Conservation (phyloP, 192 early-diverging fungal species). For the Podila minutissima region DNA sequence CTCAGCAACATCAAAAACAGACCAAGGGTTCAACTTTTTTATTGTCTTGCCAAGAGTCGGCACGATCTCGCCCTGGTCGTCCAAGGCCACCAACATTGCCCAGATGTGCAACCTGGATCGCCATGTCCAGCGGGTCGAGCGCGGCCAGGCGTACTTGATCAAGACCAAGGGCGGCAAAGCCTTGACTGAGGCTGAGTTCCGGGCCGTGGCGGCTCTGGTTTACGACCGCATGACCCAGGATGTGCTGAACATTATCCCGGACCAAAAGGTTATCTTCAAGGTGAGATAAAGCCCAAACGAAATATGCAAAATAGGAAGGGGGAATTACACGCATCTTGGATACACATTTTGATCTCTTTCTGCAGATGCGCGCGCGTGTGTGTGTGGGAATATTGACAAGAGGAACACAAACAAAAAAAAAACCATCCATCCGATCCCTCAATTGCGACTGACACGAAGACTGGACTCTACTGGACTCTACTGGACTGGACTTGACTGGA, state of each 20-base stretch:
- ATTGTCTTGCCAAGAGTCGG: constrained; percentile 91
- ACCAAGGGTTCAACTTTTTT: constrained; percentile 57
- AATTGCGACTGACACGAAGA: too few species aligned
- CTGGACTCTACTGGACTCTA: background rate
- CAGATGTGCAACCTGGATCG: constrained; percentile 84
- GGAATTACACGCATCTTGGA: background rate
- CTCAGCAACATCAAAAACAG: background rate
- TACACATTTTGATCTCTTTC: too few species aligned
- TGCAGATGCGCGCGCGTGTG: too few species aligned
- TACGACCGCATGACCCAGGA: constrained; percentile 98
- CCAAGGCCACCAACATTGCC: constrained; percentile 99
- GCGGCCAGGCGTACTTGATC: constrained; percentile 83
- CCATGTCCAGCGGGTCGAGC: constrained; percentile 86
- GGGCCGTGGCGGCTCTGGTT: constrained; percentile 62
- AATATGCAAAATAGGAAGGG: background rate
- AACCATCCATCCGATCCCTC: background rate
- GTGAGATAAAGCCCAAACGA: constrained; percentile 8
- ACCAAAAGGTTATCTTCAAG: constrained; percentile 74
- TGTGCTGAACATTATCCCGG: constrained; percentile 72
- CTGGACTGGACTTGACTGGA: background rate
- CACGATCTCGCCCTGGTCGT: constrained; percentile 99
- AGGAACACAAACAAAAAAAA: background rate
- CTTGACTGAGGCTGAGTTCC: constrained; percentile 58
- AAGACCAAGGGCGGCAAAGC: constrained; percentile 46
- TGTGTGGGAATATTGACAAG: too few species aligned